Percentiles rank a stretch among this genome's conserved stretches.
Evolutionary conservation across 2,329 filamentous ascomycete genomes (phyloP).

Genomic region (Diaporthe amygdali): DNA sequence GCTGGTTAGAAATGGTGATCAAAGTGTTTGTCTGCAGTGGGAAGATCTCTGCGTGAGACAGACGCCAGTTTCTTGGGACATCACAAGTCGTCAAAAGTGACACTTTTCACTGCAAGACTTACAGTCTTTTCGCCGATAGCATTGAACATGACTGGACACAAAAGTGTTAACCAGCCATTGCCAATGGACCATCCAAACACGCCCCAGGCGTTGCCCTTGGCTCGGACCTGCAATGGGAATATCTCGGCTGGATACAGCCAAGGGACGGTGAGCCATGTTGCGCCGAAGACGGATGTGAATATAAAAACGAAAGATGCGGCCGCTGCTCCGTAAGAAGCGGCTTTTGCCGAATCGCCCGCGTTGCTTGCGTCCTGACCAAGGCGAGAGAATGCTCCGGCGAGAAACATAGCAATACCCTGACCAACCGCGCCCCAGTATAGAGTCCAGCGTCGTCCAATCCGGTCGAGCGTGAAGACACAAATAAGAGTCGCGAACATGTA

Average conservation of each 20-base stretch:
- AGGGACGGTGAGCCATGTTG: conserved; percentile 64
- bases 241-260: conserved; percentile 76
- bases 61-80: neutral
- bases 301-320: conserved; percentile 75
- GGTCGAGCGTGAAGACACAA: conserved; percentile 72
- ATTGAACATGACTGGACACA: conserved; percentile 66
- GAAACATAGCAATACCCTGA: conserved; percentile 71
- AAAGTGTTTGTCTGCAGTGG: neutral
- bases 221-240: conserved; percentile 72
- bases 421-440: conserved; percentile 71
- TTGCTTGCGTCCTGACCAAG: conserved; percentile 42
- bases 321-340: conserved; percentile 62
- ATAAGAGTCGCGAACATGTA: conserved; percentile 70
- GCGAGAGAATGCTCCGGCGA: conserved; percentile 67
- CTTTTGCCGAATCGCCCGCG: conserved; percentile 49
- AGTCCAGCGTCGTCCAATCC: conserved; percentile 72
- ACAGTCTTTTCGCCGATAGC: conserved; percentile 69
- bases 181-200: conserved; percentile 79
- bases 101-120: neutral
- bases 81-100: too few relatives aligned
- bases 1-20: neutral
- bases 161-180: conserved; percentile 51
- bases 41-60: neutral
- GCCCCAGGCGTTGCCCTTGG: conserved; percentile 77
- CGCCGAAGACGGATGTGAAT: conserved; percentile 69